Evolutionary conservation across 495 filamentous ascomycete species (phyloP).

Genomic region (Neurospora sp.): DNA sequence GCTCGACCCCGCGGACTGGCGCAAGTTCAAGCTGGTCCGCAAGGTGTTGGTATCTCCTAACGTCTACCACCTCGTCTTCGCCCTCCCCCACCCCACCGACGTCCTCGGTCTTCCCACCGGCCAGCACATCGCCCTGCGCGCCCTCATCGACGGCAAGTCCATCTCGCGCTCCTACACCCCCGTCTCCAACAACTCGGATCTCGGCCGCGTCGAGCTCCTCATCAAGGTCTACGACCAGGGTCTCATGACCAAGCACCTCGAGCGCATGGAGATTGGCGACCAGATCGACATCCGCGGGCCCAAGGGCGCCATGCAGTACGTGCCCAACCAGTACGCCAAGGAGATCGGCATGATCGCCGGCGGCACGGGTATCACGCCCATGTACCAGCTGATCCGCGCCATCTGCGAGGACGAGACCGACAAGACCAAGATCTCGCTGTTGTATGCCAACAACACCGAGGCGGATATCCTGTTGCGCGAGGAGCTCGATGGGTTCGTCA

Average conservation of each 20-base stretch:
- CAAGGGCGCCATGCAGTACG: conserved; percentile 38
- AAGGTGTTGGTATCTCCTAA: conserved; percentile 35
- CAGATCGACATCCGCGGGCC: conserved; percentile 39
- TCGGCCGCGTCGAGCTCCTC: conserved; percentile 35
- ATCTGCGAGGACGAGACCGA: conserved; percentile 42
- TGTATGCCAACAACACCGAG: conserved; percentile 56
- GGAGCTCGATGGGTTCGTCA: conserved; percentile 38
- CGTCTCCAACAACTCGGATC: conserved; percentile 41
- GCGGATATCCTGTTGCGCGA: conserved; percentile 55
- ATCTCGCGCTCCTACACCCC: conserved; percentile 43
- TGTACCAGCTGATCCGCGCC: conserved; percentile 43
- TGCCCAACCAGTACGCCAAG: conserved; percentile 3
- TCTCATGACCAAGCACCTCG: conserved; percentile 38
- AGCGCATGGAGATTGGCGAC: conserved; percentile 31
- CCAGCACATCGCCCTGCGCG: conserved; percentile 43
- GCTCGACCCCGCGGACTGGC: conserved; percentile 35
- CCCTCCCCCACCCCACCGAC: conserved; percentile 28
- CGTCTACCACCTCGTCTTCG: conserved; percentile 40
- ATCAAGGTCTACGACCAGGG: conserved; percentile 42
- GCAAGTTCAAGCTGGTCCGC: conserved; percentile 31
- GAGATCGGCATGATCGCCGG: conserved; percentile 42
- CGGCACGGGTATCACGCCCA: conserved; percentile 49
- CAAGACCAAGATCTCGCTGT: conserved; percentile 35
- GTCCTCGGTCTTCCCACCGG: conserved; percentile 43
- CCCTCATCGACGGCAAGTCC: conserved; percentile 30